These are phyloP conservation scores for Phytopythium montanum DNA, from an alignment of 352 stramenopile genomes.

Conservation along the genomic window DNA sequence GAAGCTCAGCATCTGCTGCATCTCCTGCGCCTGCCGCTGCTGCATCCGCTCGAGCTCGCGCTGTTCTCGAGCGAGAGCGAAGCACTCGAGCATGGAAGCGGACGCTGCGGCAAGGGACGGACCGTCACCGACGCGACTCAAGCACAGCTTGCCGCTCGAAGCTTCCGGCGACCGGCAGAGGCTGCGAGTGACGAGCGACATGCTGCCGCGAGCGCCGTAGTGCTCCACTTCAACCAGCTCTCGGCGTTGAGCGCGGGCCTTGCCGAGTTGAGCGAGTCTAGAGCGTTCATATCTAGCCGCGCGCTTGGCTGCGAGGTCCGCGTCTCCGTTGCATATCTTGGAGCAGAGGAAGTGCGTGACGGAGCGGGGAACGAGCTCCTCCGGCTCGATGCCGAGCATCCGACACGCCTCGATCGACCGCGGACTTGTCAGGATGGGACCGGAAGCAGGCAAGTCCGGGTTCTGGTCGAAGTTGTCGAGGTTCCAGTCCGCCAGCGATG, in stretches of 20 bases:
- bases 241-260: conserved; percentile 44
- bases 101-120: conserved; percentile 8
- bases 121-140: conserved; percentile 2
- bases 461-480: conserved; percentile 72
- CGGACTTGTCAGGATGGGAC: conserved; percentile 57
- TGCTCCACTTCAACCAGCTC: conserved; percentile 58
- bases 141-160: background rate
- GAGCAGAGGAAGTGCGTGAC: conserved; percentile 51
- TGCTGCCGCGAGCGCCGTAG: conserved; percentile 35
- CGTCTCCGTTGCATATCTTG: conserved; percentile 23
- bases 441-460: conserved; percentile 8
- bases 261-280: conserved; percentile 40
- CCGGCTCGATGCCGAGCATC: conserved; percentile 66
- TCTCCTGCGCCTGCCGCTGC: conserved; percentile 54
- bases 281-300: conserved; percentile 58
- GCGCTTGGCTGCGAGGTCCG: conserved; percentile 44
- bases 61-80: conserved; percentile 63
- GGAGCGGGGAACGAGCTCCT: conserved; percentile 55
- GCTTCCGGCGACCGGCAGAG: conserved; percentile 45
- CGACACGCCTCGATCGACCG: conserved; percentile 69
- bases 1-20: conserved; percentile 71
- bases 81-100: conserved; percentile 29
- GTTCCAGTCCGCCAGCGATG: conserved; percentile 8
- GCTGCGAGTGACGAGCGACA: conserved; percentile 53
- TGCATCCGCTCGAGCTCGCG: conserved; percentile 67